phyloP scores from a whole-genome alignment of 2,329 filamentous ascomycete genomes.

The Stachybotrys chartarum region DNA sequence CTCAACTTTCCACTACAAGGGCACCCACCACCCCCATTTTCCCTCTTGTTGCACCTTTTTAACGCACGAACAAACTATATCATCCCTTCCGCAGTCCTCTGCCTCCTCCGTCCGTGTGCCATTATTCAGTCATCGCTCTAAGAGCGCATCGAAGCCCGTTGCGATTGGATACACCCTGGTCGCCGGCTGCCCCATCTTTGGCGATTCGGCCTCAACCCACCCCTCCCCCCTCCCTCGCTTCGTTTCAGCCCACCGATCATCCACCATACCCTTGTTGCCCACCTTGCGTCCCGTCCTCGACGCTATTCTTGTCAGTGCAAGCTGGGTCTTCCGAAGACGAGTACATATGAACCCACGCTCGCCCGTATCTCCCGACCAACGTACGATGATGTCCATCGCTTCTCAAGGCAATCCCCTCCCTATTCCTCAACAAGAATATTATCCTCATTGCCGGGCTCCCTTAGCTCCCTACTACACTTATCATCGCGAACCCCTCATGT shows the following conservation, averaged over 20 bases:
- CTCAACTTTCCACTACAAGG: too few species aligned
- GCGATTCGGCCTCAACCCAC: constrained; percentile 8
- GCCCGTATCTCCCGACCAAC: background rate
- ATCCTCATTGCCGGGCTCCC: constrained; percentile 12
- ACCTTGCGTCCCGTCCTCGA: background rate
- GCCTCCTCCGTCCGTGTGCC: background rate
- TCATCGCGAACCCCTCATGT: background rate
- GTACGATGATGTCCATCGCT: constrained; percentile 20
- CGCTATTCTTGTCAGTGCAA: background rate
- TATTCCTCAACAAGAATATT: constrained; percentile 8
- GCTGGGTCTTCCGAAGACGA: too few species aligned
- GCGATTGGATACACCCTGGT: background rate
- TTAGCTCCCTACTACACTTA: constrained; percentile 5
- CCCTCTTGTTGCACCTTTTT: background rate
- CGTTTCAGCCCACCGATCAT: constrained; percentile 18
- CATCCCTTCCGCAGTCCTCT: background rate
- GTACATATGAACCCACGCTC: background rate
- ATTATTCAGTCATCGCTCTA: background rate
- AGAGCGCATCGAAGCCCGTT: background rate
- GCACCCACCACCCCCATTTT: background rate
- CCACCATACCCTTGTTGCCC: constrained; percentile 5
- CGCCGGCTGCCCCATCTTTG: constrained; percentile 8
- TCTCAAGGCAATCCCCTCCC: constrained; percentile 12
- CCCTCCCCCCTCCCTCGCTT: constrained; percentile 8
- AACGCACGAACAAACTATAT: background rate